Conservation (phyloP, 331 rosid species). For the Malus hybrid region DNA sequence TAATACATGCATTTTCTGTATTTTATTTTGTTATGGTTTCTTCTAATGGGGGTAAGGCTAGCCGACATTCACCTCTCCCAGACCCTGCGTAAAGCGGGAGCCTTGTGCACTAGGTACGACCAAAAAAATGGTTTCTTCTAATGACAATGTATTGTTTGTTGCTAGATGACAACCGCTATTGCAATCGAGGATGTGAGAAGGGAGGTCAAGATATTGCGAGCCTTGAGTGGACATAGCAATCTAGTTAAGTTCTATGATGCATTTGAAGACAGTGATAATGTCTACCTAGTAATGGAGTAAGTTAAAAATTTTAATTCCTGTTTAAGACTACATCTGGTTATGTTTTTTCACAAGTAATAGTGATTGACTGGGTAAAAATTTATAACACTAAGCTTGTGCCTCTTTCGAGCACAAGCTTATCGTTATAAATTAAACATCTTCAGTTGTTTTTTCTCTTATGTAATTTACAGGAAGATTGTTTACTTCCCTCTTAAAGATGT, state of each 20-base stretch:
- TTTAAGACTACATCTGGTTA: background rate
- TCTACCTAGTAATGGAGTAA: constrained; percentile 99
- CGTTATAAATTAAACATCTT: too few relatives aligned
- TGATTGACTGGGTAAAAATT: background rate
- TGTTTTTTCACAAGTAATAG: background rate
- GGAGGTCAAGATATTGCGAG: constrained; percentile 93
- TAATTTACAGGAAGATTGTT: background rate
- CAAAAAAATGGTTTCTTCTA: constrained; percentile 5
- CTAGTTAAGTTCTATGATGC: constrained; percentile 89
- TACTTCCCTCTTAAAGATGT: constrained; percentile 5
- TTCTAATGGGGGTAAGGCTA: too few relatives aligned
- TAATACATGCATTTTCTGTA: background rate
- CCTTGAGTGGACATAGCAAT: constrained; percentile 85
- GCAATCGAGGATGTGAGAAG: constrained; percentile 98
- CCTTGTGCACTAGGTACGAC: too few relatives aligned
- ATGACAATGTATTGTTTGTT: constrained; percentile 13
- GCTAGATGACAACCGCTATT: constrained; percentile 94
- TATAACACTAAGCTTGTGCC: background rate
- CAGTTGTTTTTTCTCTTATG: background rate
- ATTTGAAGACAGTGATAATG: constrained; percentile 92
- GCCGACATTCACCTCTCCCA: too few relatives aligned
- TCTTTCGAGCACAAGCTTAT: too few relatives aligned
- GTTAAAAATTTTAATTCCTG: constrained; percentile 24
- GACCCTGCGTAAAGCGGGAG: too few relatives aligned
- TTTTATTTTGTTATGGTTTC: background rate